phyloP scores from a whole-genome alignment of 2,329 filamentous ascomycete genomes.

The Tolypocladium inflatum region DNA sequence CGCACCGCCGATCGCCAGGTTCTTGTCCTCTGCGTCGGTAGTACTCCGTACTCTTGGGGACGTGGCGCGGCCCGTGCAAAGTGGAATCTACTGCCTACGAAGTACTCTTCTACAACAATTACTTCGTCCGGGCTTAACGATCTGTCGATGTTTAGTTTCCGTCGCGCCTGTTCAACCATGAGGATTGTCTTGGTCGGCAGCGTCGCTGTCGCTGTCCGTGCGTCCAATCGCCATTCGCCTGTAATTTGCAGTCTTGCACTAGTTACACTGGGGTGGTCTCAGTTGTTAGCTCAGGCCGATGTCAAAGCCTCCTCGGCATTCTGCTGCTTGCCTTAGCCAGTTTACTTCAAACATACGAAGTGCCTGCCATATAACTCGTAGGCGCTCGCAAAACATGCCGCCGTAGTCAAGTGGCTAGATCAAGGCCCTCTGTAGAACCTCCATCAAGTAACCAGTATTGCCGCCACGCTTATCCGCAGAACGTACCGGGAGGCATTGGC shows the following conservation, averaged over 20 bases:
- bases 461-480: no score
- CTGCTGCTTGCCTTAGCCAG: neutral
- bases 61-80: neutral
- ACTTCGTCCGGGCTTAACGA: no score
- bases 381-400: neutral
- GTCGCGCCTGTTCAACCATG: neutral
- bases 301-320: neutral
- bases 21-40: neutral
- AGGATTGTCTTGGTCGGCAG: neutral
- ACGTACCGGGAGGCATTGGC: no score
- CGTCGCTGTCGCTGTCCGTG: neutral
- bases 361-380: neutral
- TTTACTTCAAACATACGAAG: neutral
- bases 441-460: neutral
- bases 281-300: neutral
- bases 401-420: no score
- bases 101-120: no score
- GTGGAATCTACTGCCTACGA: neutral
- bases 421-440: neutral
- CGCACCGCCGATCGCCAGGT: neutral
- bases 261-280: neutral
- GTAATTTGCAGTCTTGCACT: neutral
- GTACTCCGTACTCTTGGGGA: neutral
- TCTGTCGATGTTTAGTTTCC: no score
- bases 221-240: neutral